Evolutionary conservation across 2,329 filamentous ascomycete species (phyloP).

Genomic region (Arthrobotrys megalospora): DNA sequence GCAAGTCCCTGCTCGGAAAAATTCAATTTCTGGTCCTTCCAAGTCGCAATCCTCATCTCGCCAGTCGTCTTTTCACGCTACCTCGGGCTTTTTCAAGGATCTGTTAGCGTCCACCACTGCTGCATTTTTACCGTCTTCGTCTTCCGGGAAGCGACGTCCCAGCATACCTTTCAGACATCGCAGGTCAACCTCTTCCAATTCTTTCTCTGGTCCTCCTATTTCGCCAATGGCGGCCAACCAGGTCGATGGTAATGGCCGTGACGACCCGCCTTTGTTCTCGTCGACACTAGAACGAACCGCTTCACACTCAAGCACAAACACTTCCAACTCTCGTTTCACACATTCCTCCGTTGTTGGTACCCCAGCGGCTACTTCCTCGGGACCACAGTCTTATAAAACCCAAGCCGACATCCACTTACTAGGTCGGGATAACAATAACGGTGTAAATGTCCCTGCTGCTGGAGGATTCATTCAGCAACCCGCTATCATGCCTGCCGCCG

Average conservation of each 20-base stretch:
- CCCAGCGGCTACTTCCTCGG: constrained; percentile 52
- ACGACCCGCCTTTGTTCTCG: constrained; percentile 42
- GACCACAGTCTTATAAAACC: constrained; percentile 54
- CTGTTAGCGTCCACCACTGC: constrained; percentile 58
- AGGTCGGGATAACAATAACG: constrained; percentile 30
- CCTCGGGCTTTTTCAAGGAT: constrained; percentile 61
- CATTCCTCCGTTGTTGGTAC: constrained; percentile 56
- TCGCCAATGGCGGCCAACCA: constrained; percentile 48
- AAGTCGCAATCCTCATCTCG: constrained; percentile 53
- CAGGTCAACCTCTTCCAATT: constrained; percentile 57
- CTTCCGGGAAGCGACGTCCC: constrained; percentile 57
- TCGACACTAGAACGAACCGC: constrained; percentile 53
- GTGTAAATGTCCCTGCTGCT: constrained; percentile 39
- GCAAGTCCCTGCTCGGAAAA: constrained; percentile 39
- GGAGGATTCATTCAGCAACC: constrained; percentile 60
- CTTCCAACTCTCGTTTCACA: constrained; percentile 58
- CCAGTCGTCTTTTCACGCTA: constrained; percentile 56
- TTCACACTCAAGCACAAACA: constrained; percentile 59
- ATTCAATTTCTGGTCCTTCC: constrained; percentile 41
- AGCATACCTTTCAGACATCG: constrained; percentile 57
- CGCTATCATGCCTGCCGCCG: constrained; percentile 54
- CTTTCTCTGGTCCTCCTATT: constrained; percentile 34
- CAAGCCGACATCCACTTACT: constrained; percentile 29
- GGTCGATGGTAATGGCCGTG: constrained; percentile 36
- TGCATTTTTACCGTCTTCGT: constrained; percentile 44